Evolutionary conservation across 352 stramenopile species (phyloP).

Genomic region (Pythium volutum): DNA sequence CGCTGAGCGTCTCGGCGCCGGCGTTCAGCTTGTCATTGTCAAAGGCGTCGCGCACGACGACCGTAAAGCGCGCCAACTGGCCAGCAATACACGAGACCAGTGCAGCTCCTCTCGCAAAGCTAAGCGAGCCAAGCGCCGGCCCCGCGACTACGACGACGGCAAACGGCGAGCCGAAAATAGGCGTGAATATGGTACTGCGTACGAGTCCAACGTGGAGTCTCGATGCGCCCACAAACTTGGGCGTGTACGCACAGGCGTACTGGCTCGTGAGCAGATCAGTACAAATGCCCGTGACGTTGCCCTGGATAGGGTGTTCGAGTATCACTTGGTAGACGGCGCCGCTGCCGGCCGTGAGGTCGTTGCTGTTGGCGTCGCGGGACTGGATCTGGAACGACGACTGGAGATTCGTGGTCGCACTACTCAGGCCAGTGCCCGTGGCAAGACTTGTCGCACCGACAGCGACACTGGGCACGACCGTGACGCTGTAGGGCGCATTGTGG

Average conservation of each 20-base stretch:
- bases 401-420: constrained; percentile 44
- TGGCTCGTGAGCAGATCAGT: constrained; percentile 49
- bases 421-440: constrained; percentile 34
- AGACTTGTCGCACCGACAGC: constrained; percentile 42
- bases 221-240: constrained; percentile 37
- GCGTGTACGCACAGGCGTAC: constrained; percentile 62
- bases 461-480: constrained; percentile 47
- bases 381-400: constrained; percentile 59
- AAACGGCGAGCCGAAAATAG: constrained; percentile 53
- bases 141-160: constrained; percentile 43
- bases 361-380: constrained; percentile 52
- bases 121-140: constrained; percentile 42
- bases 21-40: constrained; percentile 64
- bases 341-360: constrained; percentile 37
- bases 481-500: constrained; percentile 56
- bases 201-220: constrained; percentile 39
- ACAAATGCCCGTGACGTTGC: constrained; percentile 41
- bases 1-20: constrained; percentile 37
- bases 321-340: constrained; percentile 37
- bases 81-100: constrained; percentile 59
- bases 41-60: constrained; percentile 55
- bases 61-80: constrained; percentile 38
- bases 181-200: constrained; percentile 10
- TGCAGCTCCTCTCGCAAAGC: constrained; percentile 36
- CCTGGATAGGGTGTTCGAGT: constrained; percentile 35